Evolutionary conservation across 2,329 filamentous ascomycete genomes (phyloP), one percentile per base, ranked within the genome.

Genomic region (Phialophora macrospora): DNA sequence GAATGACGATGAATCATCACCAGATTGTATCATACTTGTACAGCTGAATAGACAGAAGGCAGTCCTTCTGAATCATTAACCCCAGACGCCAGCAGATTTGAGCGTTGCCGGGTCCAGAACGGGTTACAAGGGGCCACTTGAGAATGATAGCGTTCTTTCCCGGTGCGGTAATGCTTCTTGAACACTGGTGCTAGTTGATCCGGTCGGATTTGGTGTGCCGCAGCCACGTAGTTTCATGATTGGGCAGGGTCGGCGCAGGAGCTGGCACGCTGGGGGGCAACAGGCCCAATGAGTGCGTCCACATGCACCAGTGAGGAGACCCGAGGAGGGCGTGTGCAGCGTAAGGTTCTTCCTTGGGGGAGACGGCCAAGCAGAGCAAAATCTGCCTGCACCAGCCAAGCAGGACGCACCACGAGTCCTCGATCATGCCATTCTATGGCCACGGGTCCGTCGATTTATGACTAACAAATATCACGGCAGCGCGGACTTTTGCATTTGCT

Each of bases 381-480:
- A 9, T 4, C 28, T 20, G 11, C 28, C 5, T 20, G 24, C 28
- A 22, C 8, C 52, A 55, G 28, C 52, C 52, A 55, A 32, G 34
- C 52, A 55, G 24, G 28, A 55, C 2, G 22, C 11, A 55, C 52
- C 52, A 55, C 52, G 52, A 55, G 52, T 26, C 12, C 52, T 32
- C 26, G 28, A 55, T 55, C 52, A 55, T 30, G 28, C 52, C 52
- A 55, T 55, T 34, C 52, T 55, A 11, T 51, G 52, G 52, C 24
- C 52, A 55, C 26, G 28, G 24, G 9, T 30, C 14, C 22, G 28
- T 28, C 34, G 59, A 59, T 55, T 60, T 55, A 63, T 66, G 60
- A 66, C 64, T 66, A 66, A 66, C 59, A 55, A 26, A 62, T 61
- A 46, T 52, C 60, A 60, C 60, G 48, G 34, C 60, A 56, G 51